Evolutionary conservation across 345 rosid species (phyloP).

Genomic region (Pistacia integerrima): DNA sequence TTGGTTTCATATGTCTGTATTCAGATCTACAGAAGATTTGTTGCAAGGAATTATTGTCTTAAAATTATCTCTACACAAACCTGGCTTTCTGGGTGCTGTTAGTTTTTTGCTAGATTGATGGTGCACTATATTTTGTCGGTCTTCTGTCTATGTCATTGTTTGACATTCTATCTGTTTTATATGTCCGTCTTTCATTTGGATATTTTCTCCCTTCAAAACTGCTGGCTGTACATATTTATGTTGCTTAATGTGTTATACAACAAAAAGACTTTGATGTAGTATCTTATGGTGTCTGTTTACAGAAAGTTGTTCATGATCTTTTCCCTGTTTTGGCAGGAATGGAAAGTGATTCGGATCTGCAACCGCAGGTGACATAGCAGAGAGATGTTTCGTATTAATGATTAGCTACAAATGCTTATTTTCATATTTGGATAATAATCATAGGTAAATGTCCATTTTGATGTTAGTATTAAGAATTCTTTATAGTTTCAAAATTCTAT

Average conservation of each 20-base stretch:
- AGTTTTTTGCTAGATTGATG: not conserved
- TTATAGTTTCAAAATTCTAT: conserved; percentile 6
- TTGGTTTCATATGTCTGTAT: not conserved
- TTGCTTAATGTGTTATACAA: not conserved
- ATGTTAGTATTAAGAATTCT: conserved; percentile 7
- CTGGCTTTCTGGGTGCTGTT: not conserved
- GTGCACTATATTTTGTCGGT: not conserved
- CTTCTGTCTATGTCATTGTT: not conserved
- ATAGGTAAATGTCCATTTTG: conserved; percentile 22
- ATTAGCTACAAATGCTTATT: not conserved
- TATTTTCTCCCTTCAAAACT: not conserved
- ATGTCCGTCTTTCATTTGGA: not conserved
- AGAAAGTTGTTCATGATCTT: not conserved
- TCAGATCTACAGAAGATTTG: not conserved
- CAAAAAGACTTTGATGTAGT: not conserved
- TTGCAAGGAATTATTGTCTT: not conserved
- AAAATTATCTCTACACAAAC: not conserved
- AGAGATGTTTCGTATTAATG: not conserved
- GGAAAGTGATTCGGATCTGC: not conserved
- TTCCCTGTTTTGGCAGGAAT: conserved; percentile 6
- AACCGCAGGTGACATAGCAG: not conserved
- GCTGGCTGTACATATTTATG: too few relatives aligned
- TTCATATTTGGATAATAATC: conserved; percentile 1
- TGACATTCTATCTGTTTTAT: not conserved
- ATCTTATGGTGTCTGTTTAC: not conserved